Base-by-base conservation (phyloP, 306 rosid genomes). In the Potentilla sterilis region DNA sequence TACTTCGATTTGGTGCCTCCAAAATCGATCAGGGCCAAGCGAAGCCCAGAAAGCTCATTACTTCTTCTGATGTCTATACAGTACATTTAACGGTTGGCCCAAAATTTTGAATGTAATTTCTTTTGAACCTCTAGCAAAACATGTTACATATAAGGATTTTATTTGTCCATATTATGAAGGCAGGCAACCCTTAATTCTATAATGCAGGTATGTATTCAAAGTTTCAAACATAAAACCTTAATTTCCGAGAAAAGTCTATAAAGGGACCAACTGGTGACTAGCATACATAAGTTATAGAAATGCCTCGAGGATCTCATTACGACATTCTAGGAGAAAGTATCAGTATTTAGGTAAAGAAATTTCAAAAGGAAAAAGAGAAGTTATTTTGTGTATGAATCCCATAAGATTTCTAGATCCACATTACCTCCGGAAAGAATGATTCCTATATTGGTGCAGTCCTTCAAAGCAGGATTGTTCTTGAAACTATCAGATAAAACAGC, bases 341-440 rank as follows among this genome's bases (percentile, higher is more conserved):
- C 1, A 34, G 37, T n/a, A n/a, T n/a, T n/a, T n/a, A n/a, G 51
- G 49, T 57, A 80, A 75, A 74, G 24, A 18, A 71, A 66, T 40
- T 73, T 75, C 71, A 46, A 12, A 74, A 69, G 64, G 21, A 49
- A 58, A 28, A 38, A 0, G 28, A 7, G 2, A 14, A 6, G 69
- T 87, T 85, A 87, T 72, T 83, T 82, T 78, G 80, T 78, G 51
- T 81, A 83, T 66, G 95, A 89, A 71, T 92, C 85, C 92, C 93
- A 94, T 58, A 92, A 81, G 67, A 84, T 32, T 16, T 88, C 88
- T 6, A 94, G 82, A 77, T 94, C 98, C 66, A 92, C 84, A 81
- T 94, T 94, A 73, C 97, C 98, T 64, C 98, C 98, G 4, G 97
- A 89, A 81, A 91, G 78, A 67, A 94, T 73, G 74, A 91, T 90